Base-by-base conservation (phyloP, 2,329 filamentous ascomycete species). In the Fusarium newnesense region DNA sequence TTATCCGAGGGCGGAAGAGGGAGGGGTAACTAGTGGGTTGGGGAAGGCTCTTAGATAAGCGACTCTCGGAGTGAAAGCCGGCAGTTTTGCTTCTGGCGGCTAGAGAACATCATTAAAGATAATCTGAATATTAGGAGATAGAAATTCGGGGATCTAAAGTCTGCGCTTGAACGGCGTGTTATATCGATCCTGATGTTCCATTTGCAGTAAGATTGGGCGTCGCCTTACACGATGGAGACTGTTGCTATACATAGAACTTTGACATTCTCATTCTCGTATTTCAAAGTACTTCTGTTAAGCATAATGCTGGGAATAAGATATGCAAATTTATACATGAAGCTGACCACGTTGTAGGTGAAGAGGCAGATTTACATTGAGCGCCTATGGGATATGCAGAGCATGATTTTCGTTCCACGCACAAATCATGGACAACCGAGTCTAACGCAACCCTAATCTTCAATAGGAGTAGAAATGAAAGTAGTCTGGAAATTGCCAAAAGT, bases 1-100 rank as follows among this genome's bases (percentile, higher is more conserved):
- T 69, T 69, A 69, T 69, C 67, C 65, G 67, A 64, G 13, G 34
- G 30, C 49, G 49, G 49, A 26, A 53, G 50, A 53, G 50, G 28
- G 67, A 69, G 67, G 65, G 67, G 67, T 42, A 50, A 50, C 30
- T 34, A n/a, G 65, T 56, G 65, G 65, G 26, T 3, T 44, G 39
- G 37, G 26, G 7, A 6, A 16, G 19, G 16, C 9, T n/a, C 21
- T 49, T 37, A 58, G 21, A 5, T 62, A 21, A 61, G 57, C 24
- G 13, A 32, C 43, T 11, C 9, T 69, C 65, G 65, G 67, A 43
- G 40, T n/a, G 65, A 69, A 64, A 2, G 52, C 66, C 66, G 66
- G 47, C n/a, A 19, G 21, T 44, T 49, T 12, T 30, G 8, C 4
- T 44, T 57, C 28, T 21, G 5, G n/a, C 9, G 12, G 16, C n/a